Base-by-base conservation (phyloP, 2,329 filamentous ascomycete genomes). In the Tolypocladium guangdongense region DNA sequence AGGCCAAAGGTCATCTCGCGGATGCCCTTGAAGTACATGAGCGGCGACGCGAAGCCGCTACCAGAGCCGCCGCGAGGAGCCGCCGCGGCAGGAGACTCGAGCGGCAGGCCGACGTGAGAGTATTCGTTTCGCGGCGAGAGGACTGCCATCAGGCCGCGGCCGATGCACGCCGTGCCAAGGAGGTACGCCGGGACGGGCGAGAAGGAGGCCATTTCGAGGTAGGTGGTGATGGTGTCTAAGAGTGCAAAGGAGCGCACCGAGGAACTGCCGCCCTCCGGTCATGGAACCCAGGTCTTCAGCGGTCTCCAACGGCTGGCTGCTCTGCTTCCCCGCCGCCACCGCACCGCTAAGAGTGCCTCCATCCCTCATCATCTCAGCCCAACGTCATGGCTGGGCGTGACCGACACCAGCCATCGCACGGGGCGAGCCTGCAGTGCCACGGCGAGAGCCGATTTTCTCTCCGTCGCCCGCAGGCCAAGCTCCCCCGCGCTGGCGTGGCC, bases 11-110 rank as follows among this genome's bases (percentile, higher is more conserved):
- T 62, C 4, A 69, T 45, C 53, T 70, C 68, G 3, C 68, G 64
- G 10, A 67, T 58, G 7, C 65, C 66, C 51, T 70, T 69, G 54
- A 69, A 62, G 49, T 66, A 66, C 55, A 70, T 64, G 20, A 69
- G 64, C 2, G 68, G 63, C 24, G 67, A 70, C 8, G 55, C 35
- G 22, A 12, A 32, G 10, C 36, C n/a, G 3, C 56, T 49, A 0
- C 7, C 6, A 3, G 22, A 7, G 7, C 22, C 24, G 16, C 1
- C 14, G 22, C 14, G 10, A 12, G 39, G 22, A n/a, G 41, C 30
- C 16, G 14, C 41, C 2, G 11, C 24, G 24, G 41, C 41, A 7
- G n/a, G 27, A 12, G 43, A 16, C 4, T 47, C 43, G 0, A 47
- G 43, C 10, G 43, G 43, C 18, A 47, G 43, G 10, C 43, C 43